Evolutionary conservation across 345 rosid species (phyloP).

Genomic region (Lepidium didymum): DNA sequence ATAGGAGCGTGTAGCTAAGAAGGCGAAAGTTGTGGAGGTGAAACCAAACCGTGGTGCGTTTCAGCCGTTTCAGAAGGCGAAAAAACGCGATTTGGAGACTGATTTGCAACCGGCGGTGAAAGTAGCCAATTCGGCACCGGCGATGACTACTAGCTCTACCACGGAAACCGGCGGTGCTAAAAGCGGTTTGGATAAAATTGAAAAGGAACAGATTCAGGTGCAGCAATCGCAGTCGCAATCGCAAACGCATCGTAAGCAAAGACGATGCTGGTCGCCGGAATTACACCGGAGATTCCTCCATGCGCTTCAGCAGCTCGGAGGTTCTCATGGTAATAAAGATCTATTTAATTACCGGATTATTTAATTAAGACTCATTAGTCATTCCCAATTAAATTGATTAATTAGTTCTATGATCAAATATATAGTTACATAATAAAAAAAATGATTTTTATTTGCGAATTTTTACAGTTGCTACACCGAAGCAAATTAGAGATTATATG

Average conservation of each 20-base stretch:
- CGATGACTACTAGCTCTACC: constrained; percentile 40
- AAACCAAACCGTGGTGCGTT: constrained; percentile 68
- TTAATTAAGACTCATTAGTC: constrained; percentile 6
- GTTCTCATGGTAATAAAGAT: constrained; percentile 56
- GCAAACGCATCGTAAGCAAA: constrained; percentile 55
- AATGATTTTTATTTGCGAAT: not conserved
- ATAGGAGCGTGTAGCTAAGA: constrained; percentile 36
- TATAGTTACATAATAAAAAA: too few relatives aligned
- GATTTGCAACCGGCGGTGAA: constrained; percentile 25
- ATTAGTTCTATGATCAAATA: too few relatives aligned
- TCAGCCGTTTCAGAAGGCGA: constrained; percentile 63
- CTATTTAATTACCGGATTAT: not conserved
- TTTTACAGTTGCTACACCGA: constrained; percentile 77
- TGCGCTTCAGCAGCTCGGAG: constrained; percentile 92
- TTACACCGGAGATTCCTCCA: constrained; percentile 74
- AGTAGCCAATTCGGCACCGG: constrained; percentile 24
- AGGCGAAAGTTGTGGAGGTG: constrained; percentile 53
- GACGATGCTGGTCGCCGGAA: constrained; percentile 97
- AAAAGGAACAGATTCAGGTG: not conserved
- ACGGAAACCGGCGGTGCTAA: constrained; percentile 24
- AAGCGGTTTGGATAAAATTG: constrained; percentile 34
- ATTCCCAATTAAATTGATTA: not conserved
- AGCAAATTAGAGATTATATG: constrained; percentile 93
- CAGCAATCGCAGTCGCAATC: not conserved
- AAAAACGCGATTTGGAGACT: constrained; percentile 27